Conservation (phyloP, 2,329 filamentous ascomycete genomes). For the Aspergillus unguis region DNA sequence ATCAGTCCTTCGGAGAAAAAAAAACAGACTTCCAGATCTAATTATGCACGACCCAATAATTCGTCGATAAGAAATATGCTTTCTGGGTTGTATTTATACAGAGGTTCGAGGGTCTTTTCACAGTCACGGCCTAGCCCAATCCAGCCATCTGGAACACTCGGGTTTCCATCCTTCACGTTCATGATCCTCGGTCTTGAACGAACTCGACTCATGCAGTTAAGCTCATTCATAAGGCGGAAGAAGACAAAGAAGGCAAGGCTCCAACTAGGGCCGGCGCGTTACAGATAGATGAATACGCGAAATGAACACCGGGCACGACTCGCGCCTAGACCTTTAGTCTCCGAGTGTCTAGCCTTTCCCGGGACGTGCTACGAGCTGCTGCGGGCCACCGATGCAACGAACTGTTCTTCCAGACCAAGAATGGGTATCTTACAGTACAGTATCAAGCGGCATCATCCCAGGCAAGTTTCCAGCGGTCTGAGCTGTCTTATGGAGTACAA, state of each 20-base stretch:
- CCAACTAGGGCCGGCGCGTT: slow-evolving; percentile 3
- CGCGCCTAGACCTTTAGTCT: background rate
- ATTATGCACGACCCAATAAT: background rate
- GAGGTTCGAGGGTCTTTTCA: background rate
- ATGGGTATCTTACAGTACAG: no score
- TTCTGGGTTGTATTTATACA: no score
- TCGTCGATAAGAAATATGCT: background rate
- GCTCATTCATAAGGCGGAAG: background rate
- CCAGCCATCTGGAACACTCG: slow-evolving; percentile 2
- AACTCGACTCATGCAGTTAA: background rate
- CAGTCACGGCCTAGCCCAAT: background rate
- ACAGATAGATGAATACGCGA: background rate
- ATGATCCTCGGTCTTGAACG: background rate
- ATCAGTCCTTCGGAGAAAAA: background rate
- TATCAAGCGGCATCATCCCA: background rate
- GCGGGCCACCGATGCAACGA: background rate
- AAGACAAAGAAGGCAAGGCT: background rate
- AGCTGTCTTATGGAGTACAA: background rate
- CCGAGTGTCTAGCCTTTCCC: background rate
- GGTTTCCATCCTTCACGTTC: background rate
- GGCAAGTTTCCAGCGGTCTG: background rate
- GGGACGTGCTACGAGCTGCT: background rate
- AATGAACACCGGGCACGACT: slow-evolving; percentile 1
- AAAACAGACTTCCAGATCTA: background rate
- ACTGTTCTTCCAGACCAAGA: background rate